A percentile compares a stretch with the other conserved stretches of the same genome.
phyloP scores from a whole-genome alignment of 2,329 filamentous ascomycete species.

The Akanthomyces lecanii region DNA sequence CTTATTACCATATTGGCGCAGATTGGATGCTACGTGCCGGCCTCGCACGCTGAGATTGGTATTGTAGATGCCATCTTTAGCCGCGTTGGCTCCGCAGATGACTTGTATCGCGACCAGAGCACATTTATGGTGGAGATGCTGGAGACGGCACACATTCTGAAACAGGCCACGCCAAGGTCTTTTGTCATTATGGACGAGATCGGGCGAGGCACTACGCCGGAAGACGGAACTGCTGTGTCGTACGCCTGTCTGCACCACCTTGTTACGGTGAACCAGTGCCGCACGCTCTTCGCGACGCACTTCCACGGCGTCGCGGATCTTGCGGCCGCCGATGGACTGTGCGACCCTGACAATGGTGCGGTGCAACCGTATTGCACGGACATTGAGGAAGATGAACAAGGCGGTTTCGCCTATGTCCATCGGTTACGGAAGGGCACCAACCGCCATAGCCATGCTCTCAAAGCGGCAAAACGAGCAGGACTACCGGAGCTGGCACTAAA shows the following conservation, averaged over 20 bases:
- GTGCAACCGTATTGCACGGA: conserved; percentile 86
- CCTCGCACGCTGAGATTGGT: conserved; percentile 77
- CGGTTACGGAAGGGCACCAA: conserved; percentile 78
- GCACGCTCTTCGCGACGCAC: conserved; percentile 90
- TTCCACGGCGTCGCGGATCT: conserved; percentile 84
- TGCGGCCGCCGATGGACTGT: conserved; percentile 51
- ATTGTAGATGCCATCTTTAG: conserved; percentile 96
- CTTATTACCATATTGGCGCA: conserved; percentile 92
- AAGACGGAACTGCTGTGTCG: conserved; percentile 85
- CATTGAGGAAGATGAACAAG: conserved; percentile 66
- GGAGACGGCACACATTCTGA: conserved; percentile 87
- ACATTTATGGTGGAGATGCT: conserved; percentile 99
- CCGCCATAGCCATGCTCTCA: conserved; percentile 81
- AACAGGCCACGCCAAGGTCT: conserved; percentile 73
- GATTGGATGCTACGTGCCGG: conserved; percentile 87
- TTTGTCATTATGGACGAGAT: conserved; percentile 99
- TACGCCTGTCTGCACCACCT: conserved; percentile 86
- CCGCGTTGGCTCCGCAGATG: conserved; percentile 89
- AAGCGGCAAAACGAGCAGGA: conserved; percentile 86
- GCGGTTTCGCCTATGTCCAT: conserved; percentile 83
- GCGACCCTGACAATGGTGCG: conserved; percentile 30
- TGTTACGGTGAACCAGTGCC: conserved; percentile 69
- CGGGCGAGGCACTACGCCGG: conserved; percentile 86
- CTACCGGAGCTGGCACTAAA: conserved; percentile 68
- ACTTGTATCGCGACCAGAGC: conserved; percentile 89